Evolutionary conservation across 345 rosid genomes (phyloP), one percentile per base, ranked within the genome.

Genomic region (Lepidium africanum): DNA sequence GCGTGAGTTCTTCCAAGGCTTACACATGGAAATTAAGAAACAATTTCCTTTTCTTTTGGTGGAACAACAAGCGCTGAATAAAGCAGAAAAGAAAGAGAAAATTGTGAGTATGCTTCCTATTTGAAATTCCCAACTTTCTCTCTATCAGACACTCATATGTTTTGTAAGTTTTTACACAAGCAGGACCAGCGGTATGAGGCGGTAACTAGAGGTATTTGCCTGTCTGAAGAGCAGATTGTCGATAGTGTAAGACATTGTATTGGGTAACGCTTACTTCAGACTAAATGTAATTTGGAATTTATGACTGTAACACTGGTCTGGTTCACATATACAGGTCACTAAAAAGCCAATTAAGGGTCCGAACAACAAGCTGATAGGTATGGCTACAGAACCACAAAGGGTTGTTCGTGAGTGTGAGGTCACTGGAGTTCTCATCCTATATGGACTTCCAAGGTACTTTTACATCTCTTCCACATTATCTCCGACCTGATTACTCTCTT

Each of bases 121-220:
- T 21, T 37, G 11, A 63, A 66, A 45, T 63, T 33, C 30, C 25
- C 35, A 35, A 68, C 37, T 53, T 27, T 70, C 19, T 21, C 25
- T 17, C 3, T 71, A 5, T 53, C 32, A 57, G 11, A 33, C 10
- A 14, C 41, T 70, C 52, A 35, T 47, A 11, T 38, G 62, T 25
- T 25, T 52, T 17, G 25, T 59, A 14, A 36, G 14, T 59, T 4
- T 63, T 52, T 61, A 40, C 39, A 15, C 41, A 61, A 40, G 17
- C 70, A 91, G 99, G 95, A 87, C 68, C 81, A 86, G 77, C 83
- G 85, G 66, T 85, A 86, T 82, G 83, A 83, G 77, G 83, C 86
- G 7, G 90, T 89, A 78, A 94, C 97, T 7, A 79, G 97, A 85
- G 97, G 99, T 58, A 89, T 94, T 59, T 94, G 99, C 84, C 83